Evolutionary conservation across 31 red algal species (phyloP).

Genomic region (Endocladia muricata): DNA sequence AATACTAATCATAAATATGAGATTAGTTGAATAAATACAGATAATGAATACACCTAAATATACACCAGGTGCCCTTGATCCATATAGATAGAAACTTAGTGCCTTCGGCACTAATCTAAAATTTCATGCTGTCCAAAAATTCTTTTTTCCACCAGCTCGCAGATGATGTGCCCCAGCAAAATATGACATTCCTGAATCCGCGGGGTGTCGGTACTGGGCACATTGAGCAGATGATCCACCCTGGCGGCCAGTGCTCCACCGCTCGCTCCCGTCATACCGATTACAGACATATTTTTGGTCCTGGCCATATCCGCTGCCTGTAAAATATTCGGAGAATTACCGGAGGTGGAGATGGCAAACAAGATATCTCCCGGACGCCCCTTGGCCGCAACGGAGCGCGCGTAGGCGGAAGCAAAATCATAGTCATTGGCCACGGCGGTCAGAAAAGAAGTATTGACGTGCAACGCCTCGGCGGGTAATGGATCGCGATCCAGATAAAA

Average conservation of each 20-base stretch:
- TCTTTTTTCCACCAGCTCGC: conserved; percentile 29
- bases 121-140: no score
- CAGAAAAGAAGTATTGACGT: conserved; percentile 18
- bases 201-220: conserved; percentile 9
- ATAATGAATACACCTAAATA: no score
- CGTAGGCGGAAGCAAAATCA: conserved; percentile 17
- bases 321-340: conserved; percentile 33
- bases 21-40: no score
- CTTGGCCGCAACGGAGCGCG: conserved; percentile 3
- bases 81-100: no score
- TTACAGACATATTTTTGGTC: background rate
- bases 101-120: no score
- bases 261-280: conserved; percentile 5
- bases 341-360: conserved; percentile 21
- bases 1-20: no score
- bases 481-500: conserved; percentile 7
- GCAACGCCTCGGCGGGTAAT: conserved; percentile 8
- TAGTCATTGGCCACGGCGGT: conserved; percentile 34
- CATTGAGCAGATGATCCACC: conserved; percentile 5
- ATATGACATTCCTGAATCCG: conserved; percentile 50
- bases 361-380: conserved; percentile 28
- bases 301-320: conserved; percentile 14
- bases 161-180: conserved; percentile 6
- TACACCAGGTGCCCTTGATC: no score
- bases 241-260: conserved; percentile 15